phyloP scores from a whole-genome alignment of 208 protist genomes.

The Porcisia hertigi region DNA sequence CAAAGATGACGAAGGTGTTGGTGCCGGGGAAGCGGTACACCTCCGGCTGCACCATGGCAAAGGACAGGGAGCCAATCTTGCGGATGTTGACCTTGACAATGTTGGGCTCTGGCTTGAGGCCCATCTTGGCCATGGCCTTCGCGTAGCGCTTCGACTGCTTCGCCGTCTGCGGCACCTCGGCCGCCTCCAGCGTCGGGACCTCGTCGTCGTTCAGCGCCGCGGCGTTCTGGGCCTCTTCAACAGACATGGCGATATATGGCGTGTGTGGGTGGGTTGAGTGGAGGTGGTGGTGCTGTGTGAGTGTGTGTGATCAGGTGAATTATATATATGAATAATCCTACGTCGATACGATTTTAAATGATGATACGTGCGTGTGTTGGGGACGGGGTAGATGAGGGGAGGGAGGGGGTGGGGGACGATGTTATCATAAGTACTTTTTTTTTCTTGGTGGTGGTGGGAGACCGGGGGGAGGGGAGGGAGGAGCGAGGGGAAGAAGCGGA shows the following conservation, averaged over 20 bases:
- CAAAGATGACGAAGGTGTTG: conserved; percentile 98
- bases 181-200: conserved; percentile 74
- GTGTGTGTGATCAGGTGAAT: neutral
- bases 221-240: conserved; percentile 58
- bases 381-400: no score
- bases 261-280: neutral
- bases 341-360: no score
- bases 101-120: conserved; percentile 94
- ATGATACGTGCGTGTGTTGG: no score
- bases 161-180: conserved; percentile 63
- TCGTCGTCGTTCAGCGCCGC: conserved; percentile 62
- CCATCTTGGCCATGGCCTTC: conserved; percentile 97
- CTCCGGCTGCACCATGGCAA: conserved; percentile 94
- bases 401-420: no score
- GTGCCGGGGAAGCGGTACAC: conserved; percentile 95
- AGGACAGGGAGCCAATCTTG: conserved; percentile 89
- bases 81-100: conserved; percentile 94
- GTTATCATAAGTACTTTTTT: no score
- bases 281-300: neutral
- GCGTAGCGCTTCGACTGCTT: conserved; percentile 95
- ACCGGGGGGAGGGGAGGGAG: no score
- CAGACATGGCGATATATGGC: conserved; percentile 42
- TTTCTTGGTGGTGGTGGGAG: no score
- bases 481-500: no score
- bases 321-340: no score